phyloP scores from a whole-genome alignment of 139 green algal genomes.

The Auxenochlorella pyrenoidosa region DNA sequence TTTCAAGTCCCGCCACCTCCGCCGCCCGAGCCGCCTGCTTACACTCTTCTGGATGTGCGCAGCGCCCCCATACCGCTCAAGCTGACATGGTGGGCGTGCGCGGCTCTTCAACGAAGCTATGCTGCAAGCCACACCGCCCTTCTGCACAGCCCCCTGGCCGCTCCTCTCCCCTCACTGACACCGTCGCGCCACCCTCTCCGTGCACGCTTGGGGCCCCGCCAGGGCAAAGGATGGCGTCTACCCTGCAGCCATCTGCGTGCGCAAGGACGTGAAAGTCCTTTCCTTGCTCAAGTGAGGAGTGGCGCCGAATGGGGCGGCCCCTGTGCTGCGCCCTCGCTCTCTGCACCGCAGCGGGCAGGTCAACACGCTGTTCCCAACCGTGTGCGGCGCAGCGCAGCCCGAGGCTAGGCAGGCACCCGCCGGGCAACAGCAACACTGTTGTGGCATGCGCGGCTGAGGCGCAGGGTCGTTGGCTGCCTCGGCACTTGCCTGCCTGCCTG shows the following conservation, averaged over 20 bases:
- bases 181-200: no score
- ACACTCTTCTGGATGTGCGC: not conserved
- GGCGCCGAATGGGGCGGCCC: no score
- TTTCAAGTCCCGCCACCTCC: not conserved
- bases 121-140: no score
- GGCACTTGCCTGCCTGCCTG: not conserved
- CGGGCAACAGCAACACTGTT: no score
- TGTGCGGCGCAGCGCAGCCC: no score
- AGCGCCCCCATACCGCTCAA: not conserved
- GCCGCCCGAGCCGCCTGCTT: not conserved
- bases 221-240: not conserved
- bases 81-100: not conserved
- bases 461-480: no score
- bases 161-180: not conserved
- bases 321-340: not conserved
- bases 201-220: not conserved
- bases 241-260: conserved; percentile 9
- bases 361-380: not conserved
- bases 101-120: not conserved
- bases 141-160: not conserved
- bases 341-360: not conserved
- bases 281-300: not conserved
- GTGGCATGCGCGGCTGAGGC: not conserved
- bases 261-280: conserved; percentile 1
- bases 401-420: no score